Base-by-base conservation (phyloP, 2,329 filamentous ascomycete genomes). In the Colletotrichum kahawae region DNA sequence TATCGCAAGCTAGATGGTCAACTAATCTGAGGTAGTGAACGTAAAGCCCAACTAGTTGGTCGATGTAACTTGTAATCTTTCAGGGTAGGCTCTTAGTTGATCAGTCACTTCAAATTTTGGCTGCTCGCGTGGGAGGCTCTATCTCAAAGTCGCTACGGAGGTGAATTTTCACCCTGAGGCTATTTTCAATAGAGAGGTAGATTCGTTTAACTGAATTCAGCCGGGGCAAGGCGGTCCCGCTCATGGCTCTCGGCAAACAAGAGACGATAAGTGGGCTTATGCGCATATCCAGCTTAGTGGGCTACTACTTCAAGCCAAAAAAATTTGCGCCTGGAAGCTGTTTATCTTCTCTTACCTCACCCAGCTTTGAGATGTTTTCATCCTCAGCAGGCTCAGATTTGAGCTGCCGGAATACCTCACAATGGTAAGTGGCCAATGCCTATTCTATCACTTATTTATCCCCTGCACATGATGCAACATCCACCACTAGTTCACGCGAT, bases 401-500 rank as follows among this genome's bases (percentile, higher is more conserved):
- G 13, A 10, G 31, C 21, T 21, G 24, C 38, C 14, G 36, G 14
- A 10, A 10, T 10, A 2, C 24, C 31, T 5, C 51, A 16, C 43
- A 33, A 9, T 76, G 79, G 81, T 82, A 83, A 72, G 79, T 78
- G 9, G 34, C 48, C 74, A 43, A 56, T 59, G 7, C 14, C 51
- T 51, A 48, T 21, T 21, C 63, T 59, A 71, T 56, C 24, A 71
- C 75, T 67, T 60, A 71, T 76, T 67, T 62, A 67, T 71, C 54
- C 54, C 34, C 36, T 43, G 69, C 74, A 69, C 77, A 85, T 91
- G 90, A 92, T 90, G 90, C 85, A 82, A 78, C 82, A 78, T 80
- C 83, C 85, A 86, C 89, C 88, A 91, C 89, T 72, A 85, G 89
- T 91, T 92, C 89, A 82, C 88, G 90, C 88, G 89, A 92, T 80